Conservation (phyloP, 1,139 yeast genomes). For the Candida neerlandica region DNA sequence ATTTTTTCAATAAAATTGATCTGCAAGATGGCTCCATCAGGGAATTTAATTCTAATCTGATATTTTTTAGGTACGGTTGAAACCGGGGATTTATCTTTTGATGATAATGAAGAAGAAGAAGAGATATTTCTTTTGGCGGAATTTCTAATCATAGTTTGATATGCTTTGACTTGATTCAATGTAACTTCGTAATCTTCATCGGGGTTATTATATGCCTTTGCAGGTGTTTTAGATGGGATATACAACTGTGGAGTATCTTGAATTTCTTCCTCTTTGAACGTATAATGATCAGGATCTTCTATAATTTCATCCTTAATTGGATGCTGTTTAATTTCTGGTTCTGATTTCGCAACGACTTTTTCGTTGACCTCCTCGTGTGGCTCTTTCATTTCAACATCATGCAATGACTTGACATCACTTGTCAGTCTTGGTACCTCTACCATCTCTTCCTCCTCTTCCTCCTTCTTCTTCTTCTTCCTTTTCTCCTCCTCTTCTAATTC, state of each 20-base stretch:
- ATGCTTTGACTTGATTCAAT: slow-evolving; percentile 53
- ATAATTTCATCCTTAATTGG: not conserved
- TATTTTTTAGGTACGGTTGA: slow-evolving; percentile 26
- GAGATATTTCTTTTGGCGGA: slow-evolving; percentile 32
- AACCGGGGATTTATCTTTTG: slow-evolving; percentile 6
- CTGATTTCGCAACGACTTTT: not conserved
- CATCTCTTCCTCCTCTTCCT: not conserved
- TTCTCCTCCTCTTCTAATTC: not conserved
- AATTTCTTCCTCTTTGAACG: slow-evolving; percentile 13
- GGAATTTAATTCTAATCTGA: slow-evolving; percentile 53
- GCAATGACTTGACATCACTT: not conserved
- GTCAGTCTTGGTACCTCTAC: not conserved
- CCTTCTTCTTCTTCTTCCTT: not conserved
- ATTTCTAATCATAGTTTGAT: slow-evolving; percentile 48
- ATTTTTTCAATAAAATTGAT: slow-evolving; percentile 42
- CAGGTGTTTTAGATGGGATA: slow-evolving; percentile 22
- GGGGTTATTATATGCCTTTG: slow-evolving; percentile 38
- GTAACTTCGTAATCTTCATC: slow-evolving; percentile 54
- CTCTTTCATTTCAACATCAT: slow-evolving; percentile 10
- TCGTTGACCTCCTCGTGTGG: not conserved
- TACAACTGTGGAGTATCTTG: slow-evolving; percentile 25
- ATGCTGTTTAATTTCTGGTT: not conserved
- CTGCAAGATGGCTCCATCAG: slow-evolving; percentile 55
- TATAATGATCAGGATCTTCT: slow-evolving; percentile 3
- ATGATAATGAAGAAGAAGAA: slow-evolving; percentile 17